A percentile compares a stretch with the other conserved stretches of the same genome.
These are phyloP conservation scores for Arachnomyces sp. DNA, from an alignment of 2,329 filamentous ascomycete species.

Conservation along the genomic window DNA sequence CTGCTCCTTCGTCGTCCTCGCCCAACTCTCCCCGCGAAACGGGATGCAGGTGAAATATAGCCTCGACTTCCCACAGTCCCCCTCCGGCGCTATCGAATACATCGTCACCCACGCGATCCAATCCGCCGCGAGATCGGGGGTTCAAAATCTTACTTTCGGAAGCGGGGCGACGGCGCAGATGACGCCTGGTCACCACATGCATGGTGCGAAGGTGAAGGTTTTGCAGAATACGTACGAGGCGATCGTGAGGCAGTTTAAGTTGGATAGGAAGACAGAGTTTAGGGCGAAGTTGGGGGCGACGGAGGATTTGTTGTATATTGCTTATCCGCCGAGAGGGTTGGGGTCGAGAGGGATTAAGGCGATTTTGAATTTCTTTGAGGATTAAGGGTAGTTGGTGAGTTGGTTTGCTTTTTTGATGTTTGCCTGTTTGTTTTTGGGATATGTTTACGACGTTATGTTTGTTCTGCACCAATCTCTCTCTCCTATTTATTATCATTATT, in stretches of 20 bases:
- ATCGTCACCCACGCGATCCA: conserved; percentile 67
- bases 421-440: background rate
- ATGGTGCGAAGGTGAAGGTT: conserved; percentile 72
- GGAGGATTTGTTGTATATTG: conserved; percentile 81
- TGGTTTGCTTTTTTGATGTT: too few species aligned
- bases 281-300: conserved; percentile 80
- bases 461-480: too few species aligned
- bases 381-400: conserved; percentile 19
- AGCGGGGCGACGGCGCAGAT: conserved; percentile 70
- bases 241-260: conserved; percentile 70
- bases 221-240: conserved; percentile 75
- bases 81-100: conserved; percentile 80
- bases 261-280: conserved; percentile 82
- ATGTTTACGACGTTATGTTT: too few species aligned
- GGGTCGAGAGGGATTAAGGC: conserved; percentile 74
- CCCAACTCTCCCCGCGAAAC: conserved; percentile 69
- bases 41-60: conserved; percentile 95
- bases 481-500: too few species aligned
- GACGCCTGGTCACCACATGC: conserved; percentile 71
- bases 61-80: conserved; percentile 82
- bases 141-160: conserved; percentile 72
- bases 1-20: conserved; percentile 70
- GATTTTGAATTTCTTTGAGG: conserved; percentile 86
- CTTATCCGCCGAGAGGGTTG: conserved; percentile 79
- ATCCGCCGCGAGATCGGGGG: conserved; percentile 50